A percentile compares a stretch with the other conserved stretches of the same genome.
These are phyloP conservation scores for Diaporthe helianthi DNA, from an alignment of 2,329 filamentous ascomycete species.

Conservation along the genomic window DNA sequence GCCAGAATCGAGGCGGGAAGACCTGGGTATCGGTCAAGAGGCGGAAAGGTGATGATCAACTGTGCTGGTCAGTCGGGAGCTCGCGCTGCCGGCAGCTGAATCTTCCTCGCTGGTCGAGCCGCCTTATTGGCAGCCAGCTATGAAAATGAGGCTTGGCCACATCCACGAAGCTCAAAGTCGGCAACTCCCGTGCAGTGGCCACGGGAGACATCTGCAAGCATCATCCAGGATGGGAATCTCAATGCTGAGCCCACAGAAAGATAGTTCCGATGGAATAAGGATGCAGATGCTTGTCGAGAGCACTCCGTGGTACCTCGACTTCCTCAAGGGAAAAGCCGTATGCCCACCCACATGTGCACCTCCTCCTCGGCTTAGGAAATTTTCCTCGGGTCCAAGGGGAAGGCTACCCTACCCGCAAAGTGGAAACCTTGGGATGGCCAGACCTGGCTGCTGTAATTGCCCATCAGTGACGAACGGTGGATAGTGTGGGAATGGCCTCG, in stretches of 20 bases:
- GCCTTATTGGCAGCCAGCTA: background rate
- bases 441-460: background rate
- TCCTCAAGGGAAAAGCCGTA: no score
- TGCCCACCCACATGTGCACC: no score
- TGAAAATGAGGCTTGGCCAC: background rate
- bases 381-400: background rate
- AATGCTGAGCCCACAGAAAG: background rate
- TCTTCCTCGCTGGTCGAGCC: background rate
- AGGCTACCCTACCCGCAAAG: constrained; percentile 12
- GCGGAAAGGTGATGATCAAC: background rate
- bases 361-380: background rate
- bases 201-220: background rate
- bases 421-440: background rate
- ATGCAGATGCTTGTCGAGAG: background rate
- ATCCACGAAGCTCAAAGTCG: background rate
- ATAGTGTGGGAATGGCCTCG: background rate
- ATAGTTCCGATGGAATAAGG: background rate
- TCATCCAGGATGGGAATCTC: background rate
- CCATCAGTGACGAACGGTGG: no score
- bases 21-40: background rate
- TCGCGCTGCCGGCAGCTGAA: background rate
- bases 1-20: constrained; percentile 3
- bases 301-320: background rate
- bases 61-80: background rate
- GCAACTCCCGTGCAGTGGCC: background rate